Percentiles rank a stretch among this genome's conserved stretches.
These are phyloP conservation scores for Leishmania tarentolae DNA, from an alignment of 208 protist genomes.

Conservation along the genomic window DNA sequence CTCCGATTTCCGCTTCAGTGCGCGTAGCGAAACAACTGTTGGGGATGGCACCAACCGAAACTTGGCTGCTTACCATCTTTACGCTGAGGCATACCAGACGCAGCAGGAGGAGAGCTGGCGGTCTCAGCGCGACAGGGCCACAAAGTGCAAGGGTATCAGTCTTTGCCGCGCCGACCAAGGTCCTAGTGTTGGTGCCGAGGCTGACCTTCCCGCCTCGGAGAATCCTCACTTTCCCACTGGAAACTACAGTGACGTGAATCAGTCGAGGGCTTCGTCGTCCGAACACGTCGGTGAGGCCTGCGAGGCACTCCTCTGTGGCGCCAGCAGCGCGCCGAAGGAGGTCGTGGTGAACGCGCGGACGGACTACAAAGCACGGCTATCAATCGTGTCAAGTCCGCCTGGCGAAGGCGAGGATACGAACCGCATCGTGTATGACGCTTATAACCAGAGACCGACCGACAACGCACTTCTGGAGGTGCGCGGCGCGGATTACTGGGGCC, in stretches of 20 bases:
- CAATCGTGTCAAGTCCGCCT: background rate
- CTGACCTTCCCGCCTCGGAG: conserved; percentile 37
- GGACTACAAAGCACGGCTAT: conserved; percentile 43
- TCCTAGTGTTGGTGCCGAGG: background rate
- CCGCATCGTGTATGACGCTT: conserved; percentile 62
- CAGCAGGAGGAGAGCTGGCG: conserved; percentile 22
- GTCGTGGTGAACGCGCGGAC: conserved; percentile 45
- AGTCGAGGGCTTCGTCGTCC: background rate
- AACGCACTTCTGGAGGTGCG: conserved; percentile 50
- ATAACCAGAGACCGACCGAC: conserved; percentile 61
- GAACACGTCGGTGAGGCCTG: background rate
- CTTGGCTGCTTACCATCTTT: conserved; percentile 53
- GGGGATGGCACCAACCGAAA: conserved; percentile 42
- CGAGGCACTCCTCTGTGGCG: background rate
- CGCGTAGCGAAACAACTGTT: conserved; percentile 17
- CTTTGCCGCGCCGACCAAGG: conserved; percentile 7
- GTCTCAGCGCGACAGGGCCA: background rate
- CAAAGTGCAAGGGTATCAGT: conserved; percentile 17
- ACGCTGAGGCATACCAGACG: conserved; percentile 59
- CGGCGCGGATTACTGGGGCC: conserved; percentile 73
- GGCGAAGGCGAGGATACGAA: conserved; percentile 24
- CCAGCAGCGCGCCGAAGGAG: conserved; percentile 4
- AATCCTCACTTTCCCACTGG: conserved; percentile 72
- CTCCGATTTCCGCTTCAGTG: conserved; percentile 19
- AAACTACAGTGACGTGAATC: background rate